A percentile compares a stretch with the other conserved stretches of the same genome.
phyloP scores from a whole-genome alignment of 2,329 filamentous ascomycete genomes.

The Penicillium palitans region DNA sequence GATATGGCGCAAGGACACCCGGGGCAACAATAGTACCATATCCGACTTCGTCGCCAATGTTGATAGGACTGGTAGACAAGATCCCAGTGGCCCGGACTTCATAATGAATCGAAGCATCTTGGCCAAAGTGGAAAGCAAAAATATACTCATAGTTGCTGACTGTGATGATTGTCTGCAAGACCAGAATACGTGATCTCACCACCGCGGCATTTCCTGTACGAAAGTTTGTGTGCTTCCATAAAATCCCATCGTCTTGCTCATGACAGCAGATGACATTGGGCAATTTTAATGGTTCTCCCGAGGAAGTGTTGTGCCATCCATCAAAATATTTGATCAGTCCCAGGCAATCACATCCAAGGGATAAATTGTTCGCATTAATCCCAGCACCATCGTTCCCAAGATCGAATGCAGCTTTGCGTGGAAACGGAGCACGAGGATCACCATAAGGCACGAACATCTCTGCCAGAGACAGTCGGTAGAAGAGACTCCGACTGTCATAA shows the following conservation, averaged over 20 bases:
- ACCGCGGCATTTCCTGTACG: slow-evolving; percentile 39
- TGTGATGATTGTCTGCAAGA: slow-evolving; percentile 44
- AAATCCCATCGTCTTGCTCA: slow-evolving; percentile 42
- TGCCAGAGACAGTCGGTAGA: slow-evolving; percentile 45
- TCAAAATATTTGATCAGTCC: slow-evolving; percentile 49
- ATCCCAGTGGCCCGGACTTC: slow-evolving; percentile 51
- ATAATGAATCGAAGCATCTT: slow-evolving; percentile 44
- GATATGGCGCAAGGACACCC: slow-evolving; percentile 46
- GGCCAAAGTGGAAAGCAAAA: slow-evolving; percentile 46
- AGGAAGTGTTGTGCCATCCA: slow-evolving; percentile 37
- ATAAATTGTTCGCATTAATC: slow-evolving; percentile 46
- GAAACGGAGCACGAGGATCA: slow-evolving; percentile 44
- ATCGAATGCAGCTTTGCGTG: slow-evolving; percentile 48
- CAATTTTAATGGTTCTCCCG: slow-evolving; percentile 39
- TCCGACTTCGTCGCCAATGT: slow-evolving; percentile 33
- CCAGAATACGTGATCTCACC: slow-evolving; percentile 35
- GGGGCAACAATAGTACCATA: slow-evolving; percentile 45
- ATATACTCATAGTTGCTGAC: slow-evolving; percentile 50
- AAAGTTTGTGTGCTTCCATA: slow-evolving; percentile 46
- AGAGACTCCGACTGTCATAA: slow-evolving; percentile 42
- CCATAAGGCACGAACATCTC: slow-evolving; percentile 52
- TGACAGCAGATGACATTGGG: slow-evolving; percentile 48
- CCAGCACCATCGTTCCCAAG: slow-evolving; percentile 48
- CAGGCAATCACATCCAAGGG: slow-evolving; percentile 46
- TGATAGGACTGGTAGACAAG: slow-evolving; percentile 43